Evolutionary conservation across 176 grass and related monocot genomes (phyloP).

Genomic region (Rhynchospora tenuis): DNA sequence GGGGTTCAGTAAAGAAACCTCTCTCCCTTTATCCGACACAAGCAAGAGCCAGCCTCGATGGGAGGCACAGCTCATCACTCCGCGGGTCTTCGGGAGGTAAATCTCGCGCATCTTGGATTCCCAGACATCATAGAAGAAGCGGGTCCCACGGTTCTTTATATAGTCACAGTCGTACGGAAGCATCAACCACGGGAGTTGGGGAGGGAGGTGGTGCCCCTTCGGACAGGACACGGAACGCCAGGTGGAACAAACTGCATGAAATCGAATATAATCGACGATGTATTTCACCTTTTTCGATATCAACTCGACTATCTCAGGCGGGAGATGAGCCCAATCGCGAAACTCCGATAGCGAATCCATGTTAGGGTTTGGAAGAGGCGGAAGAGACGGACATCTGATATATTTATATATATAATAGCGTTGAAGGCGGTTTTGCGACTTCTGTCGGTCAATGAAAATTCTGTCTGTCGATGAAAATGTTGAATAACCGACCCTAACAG

Average conservation of each 20-base stretch:
- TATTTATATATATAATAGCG: too few species aligned
- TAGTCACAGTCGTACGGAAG: background rate
- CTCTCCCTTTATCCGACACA: background rate
- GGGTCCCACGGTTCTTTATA: background rate
- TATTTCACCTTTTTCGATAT: background rate
- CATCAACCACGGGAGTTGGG: background rate
- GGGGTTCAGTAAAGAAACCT: too few species aligned
- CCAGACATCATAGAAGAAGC: too few species aligned
- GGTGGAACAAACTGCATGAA: background rate
- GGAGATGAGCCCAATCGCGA: background rate
- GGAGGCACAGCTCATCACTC: constrained; percentile 4
- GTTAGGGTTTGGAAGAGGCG: too few species aligned
- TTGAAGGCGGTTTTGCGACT: too few species aligned
- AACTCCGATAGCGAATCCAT: background rate
- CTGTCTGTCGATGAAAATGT: too few species aligned
- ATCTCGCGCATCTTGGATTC: constrained; percentile 10
- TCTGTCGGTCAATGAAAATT: too few species aligned
- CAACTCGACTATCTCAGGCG: background rate
- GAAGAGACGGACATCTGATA: too few species aligned
- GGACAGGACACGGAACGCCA: background rate
- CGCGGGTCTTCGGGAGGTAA: background rate
- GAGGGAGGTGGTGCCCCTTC: background rate
- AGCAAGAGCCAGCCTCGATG: constrained; percentile 13
- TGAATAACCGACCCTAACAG: too few species aligned
- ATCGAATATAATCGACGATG: constrained; percentile 22